phyloP scores from a whole-genome alignment of 2,329 filamentous ascomycete genomes.

The Passalora sequoiae region DNA sequence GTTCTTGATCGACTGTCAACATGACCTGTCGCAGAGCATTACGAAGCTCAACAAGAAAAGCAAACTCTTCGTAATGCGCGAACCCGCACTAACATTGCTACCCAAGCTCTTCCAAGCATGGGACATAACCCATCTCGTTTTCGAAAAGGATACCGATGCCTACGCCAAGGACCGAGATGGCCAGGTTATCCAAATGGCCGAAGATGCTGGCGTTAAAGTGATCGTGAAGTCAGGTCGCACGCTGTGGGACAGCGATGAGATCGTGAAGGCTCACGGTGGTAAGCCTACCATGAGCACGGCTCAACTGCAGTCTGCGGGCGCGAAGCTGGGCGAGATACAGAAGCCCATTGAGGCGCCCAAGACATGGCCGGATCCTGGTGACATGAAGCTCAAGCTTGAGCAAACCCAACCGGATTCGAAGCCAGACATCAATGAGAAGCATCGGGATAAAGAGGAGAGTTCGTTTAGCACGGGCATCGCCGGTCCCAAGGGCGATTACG shows the following conservation, averaged over 20 bases:
- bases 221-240: conserved; percentile 62
- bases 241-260: conserved; percentile 66
- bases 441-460: conserved; percentile 51
- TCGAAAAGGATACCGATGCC: conserved; percentile 72
- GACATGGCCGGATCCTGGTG: conserved; percentile 59
- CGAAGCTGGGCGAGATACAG: conserved; percentile 58
- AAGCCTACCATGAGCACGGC: conserved; percentile 71
- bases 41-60: conserved; percentile 64
- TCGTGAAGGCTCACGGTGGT: conserved; percentile 60
- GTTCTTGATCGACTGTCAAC: conserved; percentile 69
- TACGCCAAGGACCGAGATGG: conserved; percentile 63
- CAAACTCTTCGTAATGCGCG: conserved; percentile 66
- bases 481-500: conserved; percentile 64
- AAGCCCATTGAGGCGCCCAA: conserved; percentile 57
- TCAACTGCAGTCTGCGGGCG: conserved; percentile 59
- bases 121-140: conserved; percentile 70
- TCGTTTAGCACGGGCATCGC: conserved; percentile 55
- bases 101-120: conserved; percentile 69
- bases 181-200: conserved; percentile 54
- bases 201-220: conserved; percentile 62
- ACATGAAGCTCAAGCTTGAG: conserved; percentile 55
- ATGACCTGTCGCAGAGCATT: conserved; percentile 62
- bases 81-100: conserved; percentile 65
- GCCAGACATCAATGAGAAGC: conserved; percentile 57
- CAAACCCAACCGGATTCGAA: conserved; percentile 48